Percentiles rank a stretch among this genome's conserved stretches.
These are phyloP conservation scores for Candida sp. DNA, from an alignment of 1,139 yeast genomes.

Conservation along the genomic window DNA sequence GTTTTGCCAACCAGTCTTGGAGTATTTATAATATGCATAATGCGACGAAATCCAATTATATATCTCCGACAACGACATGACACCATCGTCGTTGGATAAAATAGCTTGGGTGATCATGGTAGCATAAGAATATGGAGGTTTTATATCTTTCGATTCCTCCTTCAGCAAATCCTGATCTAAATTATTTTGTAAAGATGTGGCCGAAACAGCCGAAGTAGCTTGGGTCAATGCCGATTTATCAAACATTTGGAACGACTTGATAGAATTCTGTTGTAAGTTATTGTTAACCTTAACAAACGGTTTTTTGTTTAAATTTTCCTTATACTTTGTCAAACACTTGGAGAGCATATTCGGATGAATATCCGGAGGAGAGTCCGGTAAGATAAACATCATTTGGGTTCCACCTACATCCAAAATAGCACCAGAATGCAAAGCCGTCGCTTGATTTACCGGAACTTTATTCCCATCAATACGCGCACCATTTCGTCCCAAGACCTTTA, in stretches of 20 bases:
- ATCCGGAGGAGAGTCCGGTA: constrained; percentile 86
- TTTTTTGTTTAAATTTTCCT: constrained; percentile 11
- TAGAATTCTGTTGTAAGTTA: constrained; percentile 10
- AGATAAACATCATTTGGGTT: constrained; percentile 97
- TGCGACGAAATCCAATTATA: constrained; percentile 86
- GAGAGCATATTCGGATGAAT: constrained; percentile 51
- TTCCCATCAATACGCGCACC: constrained; percentile 86
- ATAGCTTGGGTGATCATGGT: constrained; percentile 99
- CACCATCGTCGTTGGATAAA: constrained; percentile 82
- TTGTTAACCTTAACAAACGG: background rate
- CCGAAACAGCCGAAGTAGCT: constrained; percentile 38
- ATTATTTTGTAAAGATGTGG: constrained; percentile 43
- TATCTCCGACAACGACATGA: constrained; percentile 84
- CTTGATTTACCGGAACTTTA: constrained; percentile 47
- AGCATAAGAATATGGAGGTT: constrained; percentile 97
- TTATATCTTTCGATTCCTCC: constrained; percentile 88
- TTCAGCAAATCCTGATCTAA: constrained; percentile 72
- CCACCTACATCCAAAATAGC: constrained; percentile 93
- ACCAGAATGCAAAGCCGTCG: constrained; percentile 71
- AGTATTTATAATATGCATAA: constrained; percentile 87
- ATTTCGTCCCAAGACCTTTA: constrained; percentile 79
- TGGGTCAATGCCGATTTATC: constrained; percentile 39
- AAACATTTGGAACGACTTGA: constrained; percentile 54
- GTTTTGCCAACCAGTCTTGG: constrained; percentile 86
- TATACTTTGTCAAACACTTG: constrained; percentile 30